These are phyloP conservation scores for Aphanomyces invadans DNA, from an alignment of 352 stramenopile species.

Conservation along the genomic window DNA sequence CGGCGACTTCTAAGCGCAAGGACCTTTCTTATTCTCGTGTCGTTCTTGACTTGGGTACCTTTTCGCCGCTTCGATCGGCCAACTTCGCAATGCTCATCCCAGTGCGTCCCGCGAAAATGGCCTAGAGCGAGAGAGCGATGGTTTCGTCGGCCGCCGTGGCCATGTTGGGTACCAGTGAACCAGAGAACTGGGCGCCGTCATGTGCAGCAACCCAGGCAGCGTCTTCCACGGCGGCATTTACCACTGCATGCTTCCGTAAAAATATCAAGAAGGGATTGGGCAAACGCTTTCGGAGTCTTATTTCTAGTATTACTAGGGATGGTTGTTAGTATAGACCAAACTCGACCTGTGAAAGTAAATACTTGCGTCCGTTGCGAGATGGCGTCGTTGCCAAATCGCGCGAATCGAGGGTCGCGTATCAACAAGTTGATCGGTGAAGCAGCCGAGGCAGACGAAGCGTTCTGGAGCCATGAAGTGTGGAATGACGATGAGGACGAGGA, in stretches of 20 bases:
- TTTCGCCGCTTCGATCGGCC: too few relatives aligned
- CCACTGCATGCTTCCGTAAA: too few relatives aligned
- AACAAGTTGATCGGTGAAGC: conserved; percentile 79
- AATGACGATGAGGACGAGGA: conserved; percentile 75
- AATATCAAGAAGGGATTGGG: too few relatives aligned
- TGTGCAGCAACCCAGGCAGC: too few relatives aligned
- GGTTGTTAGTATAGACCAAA: background rate
- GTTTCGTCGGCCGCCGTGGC: too few relatives aligned
- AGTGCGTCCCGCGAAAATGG: too few relatives aligned
- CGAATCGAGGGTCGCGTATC: conserved; percentile 68
- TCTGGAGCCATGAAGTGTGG: conserved; percentile 83
- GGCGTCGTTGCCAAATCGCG: conserved; percentile 42
- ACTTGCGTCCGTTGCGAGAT: background rate
- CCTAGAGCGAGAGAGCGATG: too few relatives aligned
- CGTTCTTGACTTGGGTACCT: background rate
- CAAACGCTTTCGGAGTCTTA: too few relatives aligned
- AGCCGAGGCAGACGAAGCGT: conserved; percentile 78
- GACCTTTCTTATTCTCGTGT: background rate
- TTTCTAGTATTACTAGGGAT: background rate
- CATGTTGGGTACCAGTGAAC: too few relatives aligned
- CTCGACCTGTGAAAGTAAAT: background rate
- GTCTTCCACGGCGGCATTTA: too few relatives aligned
- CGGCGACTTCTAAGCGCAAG: background rate
- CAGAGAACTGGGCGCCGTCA: too few relatives aligned
- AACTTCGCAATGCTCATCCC: too few relatives aligned